Evolutionary conservation across 768 basidiomycete genomes (phyloP).

Genomic region (Lyophyllum semitale): DNA sequence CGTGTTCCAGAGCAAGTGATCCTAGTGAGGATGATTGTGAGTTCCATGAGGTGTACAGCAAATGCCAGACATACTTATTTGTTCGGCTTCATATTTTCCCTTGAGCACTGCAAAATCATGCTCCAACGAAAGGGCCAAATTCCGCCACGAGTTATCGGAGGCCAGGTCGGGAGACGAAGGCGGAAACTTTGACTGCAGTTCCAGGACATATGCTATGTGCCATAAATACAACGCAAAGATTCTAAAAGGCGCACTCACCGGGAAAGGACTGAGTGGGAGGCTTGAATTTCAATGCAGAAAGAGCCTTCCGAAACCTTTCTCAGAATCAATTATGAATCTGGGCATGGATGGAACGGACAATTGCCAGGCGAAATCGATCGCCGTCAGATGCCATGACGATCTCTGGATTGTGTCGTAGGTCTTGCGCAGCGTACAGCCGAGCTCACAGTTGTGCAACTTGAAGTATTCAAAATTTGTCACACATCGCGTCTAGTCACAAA

Average conservation of each 20-base stretch:
- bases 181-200: conserved; percentile 39
- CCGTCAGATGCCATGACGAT: conserved; percentile 12
- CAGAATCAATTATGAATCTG: neutral
- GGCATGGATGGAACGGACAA: conserved; percentile 30
- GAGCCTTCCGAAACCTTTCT: conserved; percentile 34
- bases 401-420: neutral
- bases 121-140: conserved; percentile 43
- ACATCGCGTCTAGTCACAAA: conserved; percentile 6
- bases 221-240: neutral
- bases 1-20: conserved; percentile 24
- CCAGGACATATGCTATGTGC: conserved; percentile 43
- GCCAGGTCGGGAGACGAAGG: conserved; percentile 20
- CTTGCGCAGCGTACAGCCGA: neutral
- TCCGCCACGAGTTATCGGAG: conserved; percentile 37
- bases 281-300: conserved; percentile 47
- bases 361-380: conserved; percentile 42
- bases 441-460: neutral
- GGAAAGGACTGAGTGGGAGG: conserved; percentile 40
- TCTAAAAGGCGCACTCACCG: conserved; percentile 30
- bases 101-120: conserved; percentile 36
- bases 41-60: conserved; percentile 17
- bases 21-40: conserved; percentile 1
- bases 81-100: conserved; percentile 40
- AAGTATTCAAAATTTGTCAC: neutral
- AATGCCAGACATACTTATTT: conserved; percentile 35